A percentile compares a stretch with the other conserved stretches of the same genome.
Evolutionary conservation across 371 early-diverging fungal genomes (phyloP).

Genomic region (Lichtheimia ramosa): DNA sequence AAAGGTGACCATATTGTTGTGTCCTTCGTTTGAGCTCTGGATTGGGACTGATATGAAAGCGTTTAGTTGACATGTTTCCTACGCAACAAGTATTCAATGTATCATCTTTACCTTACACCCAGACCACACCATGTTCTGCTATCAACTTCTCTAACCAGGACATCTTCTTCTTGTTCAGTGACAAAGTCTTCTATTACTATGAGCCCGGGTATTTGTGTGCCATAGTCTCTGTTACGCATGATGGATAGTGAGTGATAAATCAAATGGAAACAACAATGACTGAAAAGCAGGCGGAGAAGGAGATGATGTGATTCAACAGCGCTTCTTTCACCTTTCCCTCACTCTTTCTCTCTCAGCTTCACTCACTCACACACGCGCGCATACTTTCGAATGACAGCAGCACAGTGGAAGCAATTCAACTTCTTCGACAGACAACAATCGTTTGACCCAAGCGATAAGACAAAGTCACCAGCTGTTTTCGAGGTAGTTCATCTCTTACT

Average conservation of each 20-base stretch:
- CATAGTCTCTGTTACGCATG: slow-evolving; percentile 20
- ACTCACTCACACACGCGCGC: not conserved
- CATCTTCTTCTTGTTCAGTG: slow-evolving; percentile 31
- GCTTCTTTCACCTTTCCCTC: not conserved
- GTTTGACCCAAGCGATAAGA: slow-evolving; percentile 55
- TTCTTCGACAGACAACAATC: slow-evolving; percentile 80
- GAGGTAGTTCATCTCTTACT: slow-evolving; percentile 38
- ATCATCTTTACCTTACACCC: slow-evolving; percentile 35
- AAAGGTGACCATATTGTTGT: slow-evolving; percentile 74
- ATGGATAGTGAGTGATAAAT: slow-evolving; percentile 7
- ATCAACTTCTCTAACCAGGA: slow-evolving; percentile 21
- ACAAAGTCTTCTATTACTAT: slow-evolving; percentile 32
- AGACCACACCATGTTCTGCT: slow-evolving; percentile 39
- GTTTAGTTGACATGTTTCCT: not conserved
- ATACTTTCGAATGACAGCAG: slow-evolving; percentile 38
- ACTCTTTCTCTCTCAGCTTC: not conserved
- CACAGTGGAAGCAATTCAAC: slow-evolving; percentile 75
- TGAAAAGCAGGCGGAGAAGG: not conserved
- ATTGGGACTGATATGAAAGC: slow-evolving; percentile 50
- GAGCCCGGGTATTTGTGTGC: slow-evolving; percentile 31
- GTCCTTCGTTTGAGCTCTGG: slow-evolving; percentile 74
- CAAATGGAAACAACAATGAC: slow-evolving; percentile 2
- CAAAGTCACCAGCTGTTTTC: slow-evolving; percentile 66
- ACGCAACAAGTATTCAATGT: not conserved
- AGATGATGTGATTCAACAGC: not conserved